Evolutionary conservation across 192 early-diverging fungal genomes (phyloP).

Genomic region (Coemansia sp.): DNA sequence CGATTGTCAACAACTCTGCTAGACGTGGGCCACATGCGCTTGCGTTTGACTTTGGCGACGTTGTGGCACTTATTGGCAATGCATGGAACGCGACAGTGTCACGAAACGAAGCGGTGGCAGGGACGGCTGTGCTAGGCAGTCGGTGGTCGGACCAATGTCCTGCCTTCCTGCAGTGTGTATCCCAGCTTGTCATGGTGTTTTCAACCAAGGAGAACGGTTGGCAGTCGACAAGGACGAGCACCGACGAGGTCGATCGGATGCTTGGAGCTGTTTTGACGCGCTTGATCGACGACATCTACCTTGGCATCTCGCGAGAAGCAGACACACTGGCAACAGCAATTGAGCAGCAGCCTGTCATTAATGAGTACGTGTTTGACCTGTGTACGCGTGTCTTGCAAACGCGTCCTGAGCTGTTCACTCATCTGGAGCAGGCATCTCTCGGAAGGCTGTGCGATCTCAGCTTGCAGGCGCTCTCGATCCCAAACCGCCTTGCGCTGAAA

Average conservation of each 20-base stretch:
- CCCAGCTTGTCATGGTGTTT: slow-evolving; percentile 38
- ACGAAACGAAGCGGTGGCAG: neutral
- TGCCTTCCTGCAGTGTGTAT: slow-evolving; percentile 34
- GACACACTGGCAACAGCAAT: slow-evolving; percentile 16
- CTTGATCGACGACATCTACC: slow-evolving; percentile 23
- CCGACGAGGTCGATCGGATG: slow-evolving; percentile 20
- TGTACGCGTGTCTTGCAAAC: slow-evolving; percentile 34
- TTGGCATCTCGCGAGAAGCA: slow-evolving; percentile 33
- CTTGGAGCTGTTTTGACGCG: slow-evolving; percentile 41
- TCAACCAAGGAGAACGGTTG: slow-evolving; percentile 9
- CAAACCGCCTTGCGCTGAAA: slow-evolving; percentile 45
- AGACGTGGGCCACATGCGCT: slow-evolving; percentile 46
- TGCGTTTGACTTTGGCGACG: slow-evolving; percentile 22
- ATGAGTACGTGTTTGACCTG: slow-evolving; percentile 40
- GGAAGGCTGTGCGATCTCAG: slow-evolving; percentile 38
- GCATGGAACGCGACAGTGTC: slow-evolving; percentile 32
- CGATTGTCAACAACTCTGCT: slow-evolving; percentile 30
- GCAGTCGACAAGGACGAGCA: slow-evolving; percentile 12
- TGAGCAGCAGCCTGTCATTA: slow-evolving; percentile 51
- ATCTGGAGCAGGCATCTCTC: slow-evolving; percentile 8
- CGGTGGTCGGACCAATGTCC: slow-evolving; percentile 54
- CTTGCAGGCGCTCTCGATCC: slow-evolving; percentile 42
- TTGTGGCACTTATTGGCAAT: slow-evolving; percentile 21
- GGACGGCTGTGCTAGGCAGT: slow-evolving; percentile 4
- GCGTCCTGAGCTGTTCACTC: slow-evolving; percentile 22